Conservation (phyloP, 2,329 filamentous ascomycete species). For the Magnaporthales sp. region DNA sequence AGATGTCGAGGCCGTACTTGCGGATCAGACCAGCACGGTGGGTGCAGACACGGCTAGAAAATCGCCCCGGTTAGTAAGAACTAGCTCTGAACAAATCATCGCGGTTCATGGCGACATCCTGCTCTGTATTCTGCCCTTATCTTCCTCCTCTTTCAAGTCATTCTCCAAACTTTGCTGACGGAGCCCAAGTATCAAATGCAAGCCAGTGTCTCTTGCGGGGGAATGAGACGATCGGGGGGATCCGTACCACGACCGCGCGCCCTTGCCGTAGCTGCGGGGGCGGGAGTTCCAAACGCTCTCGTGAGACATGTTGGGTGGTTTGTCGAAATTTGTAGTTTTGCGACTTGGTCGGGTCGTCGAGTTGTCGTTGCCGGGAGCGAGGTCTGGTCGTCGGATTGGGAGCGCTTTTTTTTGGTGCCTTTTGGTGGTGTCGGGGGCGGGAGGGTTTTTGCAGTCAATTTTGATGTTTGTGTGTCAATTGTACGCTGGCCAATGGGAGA, state of each 20-base stretch:
- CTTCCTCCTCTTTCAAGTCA: slow-evolving; percentile 1
- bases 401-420: not conserved
- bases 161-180: not conserved
- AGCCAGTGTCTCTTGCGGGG: slow-evolving; percentile 1
- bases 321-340: not conserved
- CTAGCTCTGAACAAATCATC: slow-evolving; percentile 1
- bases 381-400: not conserved
- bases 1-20: slow-evolving; percentile 95
- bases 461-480: slow-evolving; percentile 1
- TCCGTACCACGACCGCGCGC: slow-evolving; percentile 78
- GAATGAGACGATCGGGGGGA: not conserved
- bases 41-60: slow-evolving; percentile 59
- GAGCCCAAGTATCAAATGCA: not conserved
- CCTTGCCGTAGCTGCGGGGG: slow-evolving; percentile 95
- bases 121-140: not conserved
- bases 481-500: not conserved
- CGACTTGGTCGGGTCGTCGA: not conserved
- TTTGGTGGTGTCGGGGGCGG: not conserved
- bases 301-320: slow-evolving; percentile 53
- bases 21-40: slow-evolving; percentile 99
- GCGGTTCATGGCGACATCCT: slow-evolving; percentile 4
- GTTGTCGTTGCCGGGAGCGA: not conserved
- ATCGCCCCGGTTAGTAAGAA: slow-evolving; percentile 18
- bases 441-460: not conserved
- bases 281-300: slow-evolving; percentile 99